A percentile compares a stretch with the other conserved stretches of the same genome.
These are phyloP conservation scores for Trichoderma cornu-damae DNA, from an alignment of 2,329 filamentous ascomycete genomes.

Conservation along the genomic window DNA sequence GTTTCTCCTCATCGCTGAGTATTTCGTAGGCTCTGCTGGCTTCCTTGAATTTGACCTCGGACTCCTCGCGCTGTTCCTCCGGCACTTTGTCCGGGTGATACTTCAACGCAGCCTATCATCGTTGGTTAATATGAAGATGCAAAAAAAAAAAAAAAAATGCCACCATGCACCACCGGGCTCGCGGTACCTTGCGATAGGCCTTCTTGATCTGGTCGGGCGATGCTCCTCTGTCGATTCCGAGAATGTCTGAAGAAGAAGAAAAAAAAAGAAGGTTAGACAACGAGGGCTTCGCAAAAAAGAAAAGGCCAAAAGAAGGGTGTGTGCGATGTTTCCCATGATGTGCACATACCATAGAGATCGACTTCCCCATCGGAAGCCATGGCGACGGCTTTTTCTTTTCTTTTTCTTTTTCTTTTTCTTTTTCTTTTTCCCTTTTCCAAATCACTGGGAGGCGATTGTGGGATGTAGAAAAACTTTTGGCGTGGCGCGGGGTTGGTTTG, in stretches of 20 bases:
- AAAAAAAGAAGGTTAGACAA: conserved; percentile 14
- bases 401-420: not conserved
- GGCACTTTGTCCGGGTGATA: conserved; percentile 95
- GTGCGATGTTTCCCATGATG: not conserved
- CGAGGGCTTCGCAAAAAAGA: not conserved
- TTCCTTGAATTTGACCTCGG: conserved; percentile 88
- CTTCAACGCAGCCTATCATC: conserved; percentile 68
- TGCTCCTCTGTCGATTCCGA: conserved; percentile 68
- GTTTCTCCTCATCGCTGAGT: conserved; percentile 90
- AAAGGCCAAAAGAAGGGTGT: not conserved
- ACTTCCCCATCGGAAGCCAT: conserved; percentile 40
- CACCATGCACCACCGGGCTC: conserved; percentile 17
- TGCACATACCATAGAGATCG: conserved; percentile 56
- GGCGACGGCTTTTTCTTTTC: conserved; percentile 12
- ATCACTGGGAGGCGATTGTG: not conserved
- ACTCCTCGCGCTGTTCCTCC: conserved; percentile 74
- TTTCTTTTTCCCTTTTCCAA: not conserved
- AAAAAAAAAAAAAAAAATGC: too few species aligned
- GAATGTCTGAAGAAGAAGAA: conserved; percentile 57
- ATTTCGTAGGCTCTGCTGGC: conserved; percentile 97
- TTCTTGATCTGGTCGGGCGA: conserved; percentile 83
- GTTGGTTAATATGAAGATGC: not conserved
- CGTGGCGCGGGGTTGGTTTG: conserved; percentile 17
- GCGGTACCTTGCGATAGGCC: conserved; percentile 83
- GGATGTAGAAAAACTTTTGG: conserved; percentile 19